A percentile compares a stretch with the other conserved stretches of the same genome.
Conservation (phyloP, 345 rosid species). For the Erucastrum elatum region DNA sequence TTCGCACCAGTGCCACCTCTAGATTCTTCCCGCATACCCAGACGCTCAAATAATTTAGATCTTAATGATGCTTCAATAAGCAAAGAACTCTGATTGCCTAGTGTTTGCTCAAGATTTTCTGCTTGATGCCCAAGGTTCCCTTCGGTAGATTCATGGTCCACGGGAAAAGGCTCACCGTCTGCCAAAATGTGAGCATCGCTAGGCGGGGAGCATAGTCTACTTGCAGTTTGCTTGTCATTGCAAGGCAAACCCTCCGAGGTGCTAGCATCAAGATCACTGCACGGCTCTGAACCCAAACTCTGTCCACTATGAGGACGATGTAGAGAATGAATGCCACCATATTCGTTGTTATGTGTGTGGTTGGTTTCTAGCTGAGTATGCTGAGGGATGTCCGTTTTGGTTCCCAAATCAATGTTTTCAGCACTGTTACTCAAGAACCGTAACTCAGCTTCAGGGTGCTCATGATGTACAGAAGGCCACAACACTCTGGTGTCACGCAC, state of each 20-base stretch:
- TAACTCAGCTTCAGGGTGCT: slow-evolving; percentile 43
- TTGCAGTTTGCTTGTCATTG: slow-evolving; percentile 48
- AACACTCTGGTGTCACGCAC: slow-evolving; percentile 56
- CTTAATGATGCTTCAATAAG: slow-evolving; percentile 83
- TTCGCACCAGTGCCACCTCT: slow-evolving; percentile 42
- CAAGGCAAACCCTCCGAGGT: slow-evolving; percentile 72
- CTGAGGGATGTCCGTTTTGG: slow-evolving; percentile 48
- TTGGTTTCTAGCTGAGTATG: slow-evolving; percentile 34
- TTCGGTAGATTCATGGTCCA: slow-evolving; percentile 47
- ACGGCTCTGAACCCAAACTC: slow-evolving; percentile 61
- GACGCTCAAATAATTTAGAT: slow-evolving; percentile 73
- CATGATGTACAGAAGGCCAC: slow-evolving; percentile 53
- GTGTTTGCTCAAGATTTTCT: slow-evolving; percentile 38
- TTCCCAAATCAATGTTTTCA: slow-evolving; percentile 47
- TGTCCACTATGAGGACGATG: slow-evolving; percentile 43
- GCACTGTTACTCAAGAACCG: slow-evolving; percentile 38
- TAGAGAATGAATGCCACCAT: slow-evolving; percentile 30
- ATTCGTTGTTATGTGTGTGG: slow-evolving; percentile 23
- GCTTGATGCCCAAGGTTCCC: slow-evolving; percentile 41
- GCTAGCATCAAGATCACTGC: slow-evolving; percentile 90
- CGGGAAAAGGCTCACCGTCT: slow-evolving; percentile 61
- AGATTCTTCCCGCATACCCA: slow-evolving; percentile 51
- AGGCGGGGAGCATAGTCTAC: slow-evolving; percentile 54
- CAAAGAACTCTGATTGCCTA: slow-evolving; percentile 52
- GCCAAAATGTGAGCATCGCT: slow-evolving; percentile 53